Evolutionary conservation across 257 asterid species (phyloP), one percentile per base, ranked within the genome.

Genomic region (Rehmannia glutinosa): DNA sequence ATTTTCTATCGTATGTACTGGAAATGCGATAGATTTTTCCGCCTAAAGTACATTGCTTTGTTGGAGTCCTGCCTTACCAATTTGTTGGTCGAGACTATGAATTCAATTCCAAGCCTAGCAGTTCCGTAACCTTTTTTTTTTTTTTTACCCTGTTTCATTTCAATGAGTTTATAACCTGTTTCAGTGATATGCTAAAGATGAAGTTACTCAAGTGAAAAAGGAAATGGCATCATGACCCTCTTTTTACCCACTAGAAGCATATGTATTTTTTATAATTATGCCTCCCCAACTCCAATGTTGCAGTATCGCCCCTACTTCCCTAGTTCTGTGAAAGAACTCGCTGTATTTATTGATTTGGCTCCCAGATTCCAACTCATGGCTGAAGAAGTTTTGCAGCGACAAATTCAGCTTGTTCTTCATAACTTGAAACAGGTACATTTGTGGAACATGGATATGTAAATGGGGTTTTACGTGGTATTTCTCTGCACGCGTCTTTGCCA

Each of bases 291-390:
- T 41, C 55, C 42, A 39, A 54, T 85, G 38, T 81, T 81, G 58
- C 96, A 94, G 99, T 94, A 91, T 74, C 97, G 99, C 52, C 81
- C 92, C 33, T 81, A 71, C 87, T 88, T 94, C 66, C 97, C 97
- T 65, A 71, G 85, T 78, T 64, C 83, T 36, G 73, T 91, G 71
- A 94, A 84, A 76, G 99, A 94, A 53, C 64, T 68, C 71, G 88
- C 89, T 20, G 95, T 88, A 25, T 94, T 94, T 80, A 75, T 84
- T 67, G 99, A 94, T 83, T 82, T 94, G 91, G 96, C 96, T 73
- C 96, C 99, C 64, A 89, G 82, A 75, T 84, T 94, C 66, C 95
- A 84, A 78, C 72, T 85, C 69, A 75, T 91, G 82, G 97, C 96
- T 11, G 95, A 88, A 76, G 86, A 91, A 76, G 90, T 91, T 65